Base-by-base conservation (phyloP, 2,329 filamentous ascomycete genomes). In the Xylariaceae sp. region DNA sequence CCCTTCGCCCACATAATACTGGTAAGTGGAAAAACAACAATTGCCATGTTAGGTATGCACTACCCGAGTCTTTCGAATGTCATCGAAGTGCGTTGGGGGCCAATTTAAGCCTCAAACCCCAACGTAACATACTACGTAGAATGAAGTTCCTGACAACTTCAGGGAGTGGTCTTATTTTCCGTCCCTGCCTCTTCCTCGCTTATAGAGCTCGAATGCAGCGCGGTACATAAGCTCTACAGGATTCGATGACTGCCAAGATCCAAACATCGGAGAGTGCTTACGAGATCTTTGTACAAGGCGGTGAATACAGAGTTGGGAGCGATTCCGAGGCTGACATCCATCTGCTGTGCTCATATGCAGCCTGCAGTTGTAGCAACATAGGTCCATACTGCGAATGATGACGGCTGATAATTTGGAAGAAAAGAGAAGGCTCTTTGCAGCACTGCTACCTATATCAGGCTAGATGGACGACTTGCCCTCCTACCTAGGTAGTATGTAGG, bases 11-110 rank as follows among this genome's bases (percentile, higher is more conserved):
- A 49, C 34, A 47, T 47, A n/a, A n/a, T n/a, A n/a, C n/a, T n/a
- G 19, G 26, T 26, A 58, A 51, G 58, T 61, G 54, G 55, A 54
- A 60, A 57, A 51, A 51, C 36, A 47, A 21, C 29, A 31, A 7
- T n/a, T 41, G 21, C 26, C n/a, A 33, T 40, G 37, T 28, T 19
- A 43, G n/a, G n/a, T n/a, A n/a, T 47, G 51, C 24, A 40, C 24
- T 17, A 12, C 6, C 17, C 16, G 12, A 21, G 14, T 19, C 19
- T 7, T 40, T 34, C 26, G 19, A 39, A 45, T 33, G 14, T 29
- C 12, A 26, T 26, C 17, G 11, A 36, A 29, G n/a, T 23, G 36
- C n/a, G 28, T 21, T 55, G 21, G 28, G 46, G 17, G 46, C 23
- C 19, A 36, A 45, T 12, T 26, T 46, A 17, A 41, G 39, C 37